Evolutionary conservation across 805 yeast species (phyloP).

Genomic region (Candida wancherniae): DNA sequence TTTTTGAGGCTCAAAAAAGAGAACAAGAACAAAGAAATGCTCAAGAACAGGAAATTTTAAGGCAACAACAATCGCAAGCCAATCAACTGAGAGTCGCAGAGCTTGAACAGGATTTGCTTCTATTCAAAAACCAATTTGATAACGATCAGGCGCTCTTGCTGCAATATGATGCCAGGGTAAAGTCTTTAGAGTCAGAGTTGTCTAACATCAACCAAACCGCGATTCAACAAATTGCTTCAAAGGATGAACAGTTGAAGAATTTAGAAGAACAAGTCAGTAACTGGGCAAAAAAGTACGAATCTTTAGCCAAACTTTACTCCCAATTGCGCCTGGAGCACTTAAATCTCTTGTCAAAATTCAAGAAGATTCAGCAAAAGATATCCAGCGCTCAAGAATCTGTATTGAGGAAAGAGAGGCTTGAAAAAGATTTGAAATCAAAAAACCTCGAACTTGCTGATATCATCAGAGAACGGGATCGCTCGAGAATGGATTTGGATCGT

Average conservation of each 20-base stretch:
- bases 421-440: slow-evolving; percentile 78
- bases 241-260: slow-evolving; percentile 63
- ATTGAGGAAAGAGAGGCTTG: slow-evolving; percentile 74
- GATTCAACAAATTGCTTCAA: slow-evolving; percentile 66
- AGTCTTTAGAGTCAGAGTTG: slow-evolving; percentile 72
- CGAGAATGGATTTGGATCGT: slow-evolving; percentile 75
- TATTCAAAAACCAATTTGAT: slow-evolving; percentile 75
- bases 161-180: slow-evolving; percentile 83
- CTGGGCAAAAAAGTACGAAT: slow-evolving; percentile 86
- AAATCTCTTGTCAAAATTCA: slow-evolving; percentile 68
- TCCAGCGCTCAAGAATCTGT: slow-evolving; percentile 87
- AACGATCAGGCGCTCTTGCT: slow-evolving; percentile 78
- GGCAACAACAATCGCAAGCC: slow-evolving; percentile 66
- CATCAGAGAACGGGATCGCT: slow-evolving; percentile 85
- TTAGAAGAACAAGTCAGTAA: slow-evolving; percentile 69
- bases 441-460: slow-evolving; percentile 84
- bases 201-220: slow-evolving; percentile 57
- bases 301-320: slow-evolving; percentile 82
- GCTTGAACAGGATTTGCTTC: slow-evolving; percentile 72
- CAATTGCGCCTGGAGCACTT: slow-evolving; percentile 91
- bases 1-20: slow-evolving; percentile 70
- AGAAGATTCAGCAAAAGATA: slow-evolving; percentile 79
- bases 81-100: slow-evolving; percentile 76
- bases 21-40: slow-evolving; percentile 65
- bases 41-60: slow-evolving; percentile 60